Percentiles rank a stretch among this genome's conserved stretches.
Conservation (phyloP, 345 rosid genomes). For the Dipteronia dyeriana region DNA sequence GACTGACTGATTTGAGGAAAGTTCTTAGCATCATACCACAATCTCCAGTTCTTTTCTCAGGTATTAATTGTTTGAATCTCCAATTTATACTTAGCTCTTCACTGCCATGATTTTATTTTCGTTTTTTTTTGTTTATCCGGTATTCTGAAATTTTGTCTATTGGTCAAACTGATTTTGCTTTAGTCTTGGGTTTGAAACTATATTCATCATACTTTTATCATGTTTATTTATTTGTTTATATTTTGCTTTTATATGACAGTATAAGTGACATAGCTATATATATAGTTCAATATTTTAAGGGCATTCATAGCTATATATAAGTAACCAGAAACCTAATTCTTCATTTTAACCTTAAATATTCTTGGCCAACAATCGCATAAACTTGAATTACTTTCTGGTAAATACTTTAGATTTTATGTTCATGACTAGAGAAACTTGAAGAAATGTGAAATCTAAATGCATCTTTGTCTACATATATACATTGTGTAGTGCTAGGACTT, state of each 20-base stretch:
- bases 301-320: background rate
- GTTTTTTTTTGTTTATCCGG: background rate
- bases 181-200: background rate
- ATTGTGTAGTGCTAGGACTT: background rate
- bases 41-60: slow-evolving; percentile 95
- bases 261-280: background rate
- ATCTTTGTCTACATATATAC: background rate
- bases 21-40: slow-evolving; percentile 90
- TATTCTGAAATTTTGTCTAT: background rate
- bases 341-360: no score
- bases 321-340: background rate
- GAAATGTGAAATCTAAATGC: background rate
- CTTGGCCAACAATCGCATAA: background rate
- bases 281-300: background rate
- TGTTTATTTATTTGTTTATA: no score
- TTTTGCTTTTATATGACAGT: no score
- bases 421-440: background rate
- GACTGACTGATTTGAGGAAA: slow-evolving; percentile 74
- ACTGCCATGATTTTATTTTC: background rate
- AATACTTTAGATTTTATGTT: background rate
- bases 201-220: background rate
- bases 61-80: slow-evolving; percentile 28
- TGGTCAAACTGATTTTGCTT: background rate
- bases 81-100: background rate
- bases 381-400: no score